phyloP scores from a whole-genome alignment of 768 basidiomycete genomes.

The Tylopilus subfusipes region DNA sequence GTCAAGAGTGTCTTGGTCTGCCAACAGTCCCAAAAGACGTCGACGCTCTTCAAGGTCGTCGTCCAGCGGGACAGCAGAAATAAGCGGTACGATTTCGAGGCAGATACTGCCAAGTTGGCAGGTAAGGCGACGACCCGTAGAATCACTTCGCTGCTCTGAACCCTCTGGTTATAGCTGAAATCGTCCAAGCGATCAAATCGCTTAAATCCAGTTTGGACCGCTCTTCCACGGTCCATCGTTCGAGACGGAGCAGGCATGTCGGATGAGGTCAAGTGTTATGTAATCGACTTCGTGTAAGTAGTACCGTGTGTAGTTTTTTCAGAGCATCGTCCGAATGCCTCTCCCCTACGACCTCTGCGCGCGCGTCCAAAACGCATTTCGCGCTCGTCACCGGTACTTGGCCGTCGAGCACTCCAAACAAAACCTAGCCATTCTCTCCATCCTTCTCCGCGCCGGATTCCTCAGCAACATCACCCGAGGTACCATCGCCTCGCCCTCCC shows the following conservation, averaged over 20 bases:
- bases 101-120: conserved; percentile 78
- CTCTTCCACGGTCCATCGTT: conserved; percentile 57
- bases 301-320: neutral
- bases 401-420: conserved; percentile 81
- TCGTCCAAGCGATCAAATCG: conserved; percentile 67
- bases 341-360: conserved; percentile 86
- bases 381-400: conserved; percentile 75
- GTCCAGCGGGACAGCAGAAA: conserved; percentile 69
- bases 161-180: conserved; percentile 50
- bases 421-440: conserved; percentile 87
- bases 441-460: conserved; percentile 90
- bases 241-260: conserved; percentile 61
- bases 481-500: conserved; percentile 60
- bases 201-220: conserved; percentile 65
- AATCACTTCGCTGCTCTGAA: neutral
- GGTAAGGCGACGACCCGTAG: conserved; percentile 41
- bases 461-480: conserved; percentile 81
- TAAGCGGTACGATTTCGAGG: conserved; percentile 97
- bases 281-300: conserved; percentile 9
- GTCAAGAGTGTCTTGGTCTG: conserved; percentile 82
- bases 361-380: conserved; percentile 89
- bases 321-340: conserved; percentile 36
- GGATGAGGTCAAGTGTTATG: conserved; percentile 25
- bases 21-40: conserved; percentile 77
- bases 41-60: conserved; percentile 84